Percentiles rank a stretch among this genome's conserved stretches.
Evolutionary conservation across 768 basidiomycete species (phyloP).

Genomic region (Mrakia blollopis): DNA sequence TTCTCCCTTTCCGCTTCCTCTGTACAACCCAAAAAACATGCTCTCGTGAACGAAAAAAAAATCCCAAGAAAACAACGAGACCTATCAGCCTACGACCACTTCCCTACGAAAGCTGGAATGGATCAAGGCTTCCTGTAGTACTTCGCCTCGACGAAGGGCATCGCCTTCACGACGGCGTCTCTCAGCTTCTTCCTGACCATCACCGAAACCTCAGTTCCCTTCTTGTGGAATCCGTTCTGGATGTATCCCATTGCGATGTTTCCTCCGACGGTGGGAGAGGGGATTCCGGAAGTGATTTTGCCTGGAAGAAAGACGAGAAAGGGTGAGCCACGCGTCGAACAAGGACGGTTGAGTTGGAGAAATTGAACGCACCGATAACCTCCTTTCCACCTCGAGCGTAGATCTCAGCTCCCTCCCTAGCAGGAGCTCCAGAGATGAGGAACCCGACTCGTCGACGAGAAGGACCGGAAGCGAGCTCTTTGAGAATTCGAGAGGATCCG

Average conservation of each 20-base stretch:
- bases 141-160: slow-evolving; percentile 81
- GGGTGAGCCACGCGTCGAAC: slow-evolving; percentile 32
- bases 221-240: slow-evolving; percentile 72
- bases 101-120: neutral
- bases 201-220: slow-evolving; percentile 75
- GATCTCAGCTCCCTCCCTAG: slow-evolving; percentile 70
- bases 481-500: slow-evolving; percentile 65
- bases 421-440: slow-evolving; percentile 19
- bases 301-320: slow-evolving; percentile 45
- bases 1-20: no score
- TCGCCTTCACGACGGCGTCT: slow-evolving; percentile 65
- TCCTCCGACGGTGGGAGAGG: slow-evolving; percentile 78
- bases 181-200: slow-evolving; percentile 77
- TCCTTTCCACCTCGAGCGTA: slow-evolving; percentile 56
- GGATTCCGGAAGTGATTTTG: slow-evolving; percentile 86
- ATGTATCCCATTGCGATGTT: slow-evolving; percentile 98
- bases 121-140: slow-evolving; percentile 54
- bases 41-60: no score
- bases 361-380: slow-evolving; percentile 54
- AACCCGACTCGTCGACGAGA: slow-evolving; percentile 60
- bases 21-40: no score
- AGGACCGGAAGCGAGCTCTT: slow-evolving; percentile 77
- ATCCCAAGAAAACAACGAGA: no score
- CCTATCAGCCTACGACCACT: neutral
- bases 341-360: neutral